These are phyloP conservation scores for Vaccinium darrowii DNA, from an alignment of 148 eudicot genomes.

Conservation along the genomic window DNA sequence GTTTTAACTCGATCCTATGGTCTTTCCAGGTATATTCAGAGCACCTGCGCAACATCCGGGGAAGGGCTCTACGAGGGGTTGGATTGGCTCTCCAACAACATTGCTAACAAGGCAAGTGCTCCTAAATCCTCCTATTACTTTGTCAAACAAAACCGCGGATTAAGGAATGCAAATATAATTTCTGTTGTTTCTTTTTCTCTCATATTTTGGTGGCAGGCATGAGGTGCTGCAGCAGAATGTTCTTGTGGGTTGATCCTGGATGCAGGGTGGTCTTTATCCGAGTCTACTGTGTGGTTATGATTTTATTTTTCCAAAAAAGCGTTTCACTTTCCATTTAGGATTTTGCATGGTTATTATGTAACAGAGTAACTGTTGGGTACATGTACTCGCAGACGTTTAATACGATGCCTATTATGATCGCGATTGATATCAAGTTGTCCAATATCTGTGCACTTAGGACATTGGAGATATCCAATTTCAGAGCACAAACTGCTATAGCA, in stretches of 20 bases:
- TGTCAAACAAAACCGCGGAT: not conserved
- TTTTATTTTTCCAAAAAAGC: not conserved
- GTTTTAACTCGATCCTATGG: not conserved
- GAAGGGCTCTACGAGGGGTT: conserved; percentile 74
- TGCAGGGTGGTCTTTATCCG: conserved; percentile 20
- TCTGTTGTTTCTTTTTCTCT: not conserved
- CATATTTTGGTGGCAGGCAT: conserved; percentile 18
- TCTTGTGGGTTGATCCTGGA: conserved; percentile 24
- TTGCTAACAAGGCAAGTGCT: conserved; percentile 59
- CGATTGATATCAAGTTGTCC: not conserved
- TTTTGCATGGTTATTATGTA: conserved; percentile 16
- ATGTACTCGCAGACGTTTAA: conserved; percentile 9
- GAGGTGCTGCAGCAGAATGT: conserved; percentile 3
- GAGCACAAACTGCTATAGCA: too few relatives aligned
- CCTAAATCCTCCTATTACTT: not conserved
- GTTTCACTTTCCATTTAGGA: conserved; percentile 16
- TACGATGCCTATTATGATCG: not conserved
- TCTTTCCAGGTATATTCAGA: conserved; percentile 67
- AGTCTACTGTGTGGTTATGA: conserved; percentile 2
- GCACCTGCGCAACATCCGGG: conserved; percentile 77
- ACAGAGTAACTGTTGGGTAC: not conserved
- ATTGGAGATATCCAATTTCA: too few relatives aligned
- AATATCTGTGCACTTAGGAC: too few relatives aligned
- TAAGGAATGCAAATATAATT: not conserved
- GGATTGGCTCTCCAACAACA: conserved; percentile 81